Base-by-base conservation (phyloP, 257 asterid genomes). In the Scutellaria minor region DNA sequence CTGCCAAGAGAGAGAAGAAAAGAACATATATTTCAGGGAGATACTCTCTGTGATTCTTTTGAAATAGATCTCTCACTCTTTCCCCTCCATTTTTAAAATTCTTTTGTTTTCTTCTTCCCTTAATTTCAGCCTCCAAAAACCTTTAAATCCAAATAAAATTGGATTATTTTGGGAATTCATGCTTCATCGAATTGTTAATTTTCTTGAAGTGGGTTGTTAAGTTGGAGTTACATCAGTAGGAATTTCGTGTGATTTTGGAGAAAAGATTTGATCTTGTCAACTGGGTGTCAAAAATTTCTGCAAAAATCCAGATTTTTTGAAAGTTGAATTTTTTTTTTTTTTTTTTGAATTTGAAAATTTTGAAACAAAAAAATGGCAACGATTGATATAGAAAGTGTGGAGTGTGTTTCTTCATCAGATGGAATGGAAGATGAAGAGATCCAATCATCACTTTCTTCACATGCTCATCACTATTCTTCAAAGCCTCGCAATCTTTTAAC, bases 371-470 rank as follows among this genome's bases (percentile, higher is more conserved):
- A 45, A 74, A 80, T 80, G 82, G 77, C 79, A 64, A 46, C 79
- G 59, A 82, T 88, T 82, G 97, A 90, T 63, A 87, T 84, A 73
- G 92, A 89, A 50, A 89, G 68, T 64, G 82, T 91, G 61, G 97
- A 89, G 82, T 89, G 97, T 51, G 86, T 89, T 0, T 86, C 95
- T 39, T 72, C 85, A 62, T 75, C 86, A 13, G 92, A 85, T 82
- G 97, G 90, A 67, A 75, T 86, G 75, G 97, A 83, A 78, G 92
- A 89, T 64, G 96, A 91, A 80, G 95, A 84, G 86, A 87, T 88
- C 83, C 91, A 78, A 14, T 74, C 89, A 48, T 75, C 85, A 46
- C 82, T 74, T 59, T 74, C 89, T 44, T 75, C 85, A 46, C 81
- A 76, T 59, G 59, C 40, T 40, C 83, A 77, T 74, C 83, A 81